These are phyloP conservation scores for Lentinula boryana DNA, from an alignment of 768 basidiomycete genomes.

Conservation along the genomic window DNA sequence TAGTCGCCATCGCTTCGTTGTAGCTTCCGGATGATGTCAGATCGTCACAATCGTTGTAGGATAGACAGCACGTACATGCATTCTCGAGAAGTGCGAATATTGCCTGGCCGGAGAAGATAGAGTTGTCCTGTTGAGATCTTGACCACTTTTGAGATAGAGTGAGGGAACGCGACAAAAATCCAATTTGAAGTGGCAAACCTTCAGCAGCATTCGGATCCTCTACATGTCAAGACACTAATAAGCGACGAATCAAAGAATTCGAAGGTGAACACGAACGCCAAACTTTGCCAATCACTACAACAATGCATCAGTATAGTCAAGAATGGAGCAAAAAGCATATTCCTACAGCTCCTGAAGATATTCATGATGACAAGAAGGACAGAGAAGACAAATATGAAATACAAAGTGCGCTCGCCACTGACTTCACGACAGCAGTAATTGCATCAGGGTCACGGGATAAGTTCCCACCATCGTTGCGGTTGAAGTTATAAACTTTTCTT, in stretches of 20 bases:
- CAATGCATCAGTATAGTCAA: constrained; percentile 14
- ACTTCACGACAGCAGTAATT: not conserved
- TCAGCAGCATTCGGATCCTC: constrained; percentile 94
- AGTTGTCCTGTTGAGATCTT: constrained; percentile 91
- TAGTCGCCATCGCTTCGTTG: constrained; percentile 92
- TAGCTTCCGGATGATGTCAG: constrained; percentile 47
- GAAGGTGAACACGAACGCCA: constrained; percentile 67
- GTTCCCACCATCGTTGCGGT: not conserved
- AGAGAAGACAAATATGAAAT: not conserved
- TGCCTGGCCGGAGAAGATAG: constrained; percentile 85
- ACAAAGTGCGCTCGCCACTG: not conserved
- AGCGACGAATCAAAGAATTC: constrained; percentile 11
- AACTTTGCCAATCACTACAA: constrained; percentile 81
- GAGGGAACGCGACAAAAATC: not conserved
- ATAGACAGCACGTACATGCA: constrained; percentile 76
- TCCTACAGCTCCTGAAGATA: constrained; percentile 77
- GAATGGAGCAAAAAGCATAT: constrained; percentile 7
- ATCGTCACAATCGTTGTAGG: constrained; percentile 1
- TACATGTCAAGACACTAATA: constrained; percentile 30
- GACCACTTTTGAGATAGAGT: constrained; percentile 43
- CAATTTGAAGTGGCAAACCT: constrained; percentile 9
- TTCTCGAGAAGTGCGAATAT: constrained; percentile 87
- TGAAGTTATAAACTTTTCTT: too few relatives aligned
- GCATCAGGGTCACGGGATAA: not conserved
- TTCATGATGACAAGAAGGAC: constrained; percentile 51